These are phyloP conservation scores for Leishmania tarentolae DNA, from an alignment of 208 protist genomes.

Conservation along the genomic window DNA sequence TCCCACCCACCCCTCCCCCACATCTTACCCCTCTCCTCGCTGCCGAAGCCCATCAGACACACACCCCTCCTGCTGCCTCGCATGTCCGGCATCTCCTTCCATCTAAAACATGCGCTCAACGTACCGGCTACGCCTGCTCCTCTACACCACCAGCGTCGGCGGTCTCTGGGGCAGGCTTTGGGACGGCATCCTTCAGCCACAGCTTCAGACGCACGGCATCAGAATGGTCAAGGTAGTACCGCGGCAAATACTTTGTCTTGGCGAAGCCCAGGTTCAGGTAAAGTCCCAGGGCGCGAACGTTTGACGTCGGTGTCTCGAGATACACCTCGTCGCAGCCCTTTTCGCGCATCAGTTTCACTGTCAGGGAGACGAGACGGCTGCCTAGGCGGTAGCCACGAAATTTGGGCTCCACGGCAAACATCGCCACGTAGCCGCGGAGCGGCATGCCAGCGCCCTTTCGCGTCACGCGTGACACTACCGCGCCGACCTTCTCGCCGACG, in stretches of 20 bases:
- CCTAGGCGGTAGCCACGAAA: constrained; percentile 93
- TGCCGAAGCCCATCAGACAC: no score
- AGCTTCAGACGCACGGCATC: constrained; percentile 95
- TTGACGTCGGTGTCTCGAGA: constrained; percentile 95
- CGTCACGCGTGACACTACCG: constrained; percentile 89
- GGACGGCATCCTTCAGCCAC: constrained; percentile 75
- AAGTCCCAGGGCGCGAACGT: constrained; percentile 90
- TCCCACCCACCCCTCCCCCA: neutral
- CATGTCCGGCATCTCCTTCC: neutral
- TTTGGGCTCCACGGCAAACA: constrained; percentile 95
- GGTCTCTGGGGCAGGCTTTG: constrained; percentile 8
- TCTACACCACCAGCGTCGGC: neutral
- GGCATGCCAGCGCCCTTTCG: constrained; percentile 60
- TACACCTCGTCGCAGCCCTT: constrained; percentile 93
- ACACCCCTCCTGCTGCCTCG: neutral
- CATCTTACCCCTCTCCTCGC: neutral
- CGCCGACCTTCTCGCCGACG: constrained; percentile 83
- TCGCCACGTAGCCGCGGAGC: constrained; percentile 97
- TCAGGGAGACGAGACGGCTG: constrained; percentile 86
- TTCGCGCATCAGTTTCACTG: constrained; percentile 92
- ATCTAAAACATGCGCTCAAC: neutral
- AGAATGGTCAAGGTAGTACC: constrained; percentile 94
- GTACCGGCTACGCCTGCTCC: neutral
- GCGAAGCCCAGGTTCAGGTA: constrained; percentile 97
- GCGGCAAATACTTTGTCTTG: constrained; percentile 81